phyloP scores from a whole-genome alignment of 495 filamentous ascomycete species.

The Podospora comata region DNA sequence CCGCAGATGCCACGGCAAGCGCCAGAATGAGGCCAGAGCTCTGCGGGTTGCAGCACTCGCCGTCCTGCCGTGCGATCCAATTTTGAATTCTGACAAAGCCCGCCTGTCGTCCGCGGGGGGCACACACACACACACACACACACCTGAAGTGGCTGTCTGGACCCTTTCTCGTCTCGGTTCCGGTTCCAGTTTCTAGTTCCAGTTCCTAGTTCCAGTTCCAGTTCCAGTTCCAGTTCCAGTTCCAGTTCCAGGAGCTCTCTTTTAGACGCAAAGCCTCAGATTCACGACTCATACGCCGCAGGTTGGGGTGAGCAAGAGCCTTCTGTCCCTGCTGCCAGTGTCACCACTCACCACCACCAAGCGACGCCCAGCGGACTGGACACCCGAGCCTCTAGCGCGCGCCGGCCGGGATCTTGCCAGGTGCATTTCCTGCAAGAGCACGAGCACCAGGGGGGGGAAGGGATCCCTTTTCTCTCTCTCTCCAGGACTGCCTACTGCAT shows the following conservation, averaged over 20 bases:
- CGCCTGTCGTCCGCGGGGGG: background rate
- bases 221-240: too few species aligned
- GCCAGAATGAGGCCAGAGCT: constrained; percentile 22
- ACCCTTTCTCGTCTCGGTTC: constrained; percentile 19
- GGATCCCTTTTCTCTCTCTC: background rate
- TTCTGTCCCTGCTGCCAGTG: background rate
- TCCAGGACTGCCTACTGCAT: background rate
- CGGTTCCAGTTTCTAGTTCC: background rate
- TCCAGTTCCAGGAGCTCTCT: constrained; percentile 5
- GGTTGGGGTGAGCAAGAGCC: constrained; percentile 7
- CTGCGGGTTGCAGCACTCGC: background rate
- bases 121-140: constrained; percentile 1
- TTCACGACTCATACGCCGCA: constrained; percentile 17
- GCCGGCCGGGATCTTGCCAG: background rate
- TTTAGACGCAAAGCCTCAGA: constrained; percentile 12
- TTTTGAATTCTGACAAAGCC: constrained; percentile 9
- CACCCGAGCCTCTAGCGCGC: background rate
- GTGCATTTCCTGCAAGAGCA: constrained; percentile 1
- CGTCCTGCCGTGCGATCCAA: constrained; percentile 2
- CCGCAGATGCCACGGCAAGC: constrained; percentile 9
- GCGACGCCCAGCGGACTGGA: background rate
- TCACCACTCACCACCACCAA: background rate
- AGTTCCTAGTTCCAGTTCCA: too few species aligned
- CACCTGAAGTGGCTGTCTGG: constrained; percentile 13
- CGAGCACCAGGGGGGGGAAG: background rate